Base-by-base conservation (phyloP, 257 asterid genomes). In the Scutellaria galericulata region DNA sequence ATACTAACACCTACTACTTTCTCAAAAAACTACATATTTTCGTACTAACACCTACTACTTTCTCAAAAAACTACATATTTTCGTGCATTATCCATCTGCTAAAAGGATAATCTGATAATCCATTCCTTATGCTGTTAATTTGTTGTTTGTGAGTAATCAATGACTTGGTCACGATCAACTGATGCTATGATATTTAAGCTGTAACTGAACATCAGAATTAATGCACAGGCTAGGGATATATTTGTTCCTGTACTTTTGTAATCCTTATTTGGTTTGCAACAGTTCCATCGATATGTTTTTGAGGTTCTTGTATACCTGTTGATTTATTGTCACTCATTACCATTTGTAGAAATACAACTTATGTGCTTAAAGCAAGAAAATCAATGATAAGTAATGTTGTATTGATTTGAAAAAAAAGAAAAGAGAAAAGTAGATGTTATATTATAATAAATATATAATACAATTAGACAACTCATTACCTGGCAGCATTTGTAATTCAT, bases 151-250 rank as follows among this genome's bases (percentile, higher is more conserved):
- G 14, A 22, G 68, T 55, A 31, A 15, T 57, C 15, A 15, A 51
- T 53, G 58, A 55, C 42, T 58, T 57, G 71, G 55, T 52, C 59
- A 27, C 63, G 45, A 58, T 74, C 41, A 51, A 50, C 52, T 50
- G 14, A 24, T 9, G 8, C 31, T 64, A 27, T 56, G n/a, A 57
- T 45, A 40, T 57, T 46, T 31, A 44, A 42, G 31, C 20, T 67
- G 57, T 66, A 31, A 47, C 73, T 37, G 71, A 50, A 71, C 37
- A 50, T 53, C 37, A 31, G 37, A 31, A 31, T 0, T 31, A 47
- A 27, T 40, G 52, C 47, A 27, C 61, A 15, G 60, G 48, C 44
- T 51, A 27, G 22, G 24, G 15, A 41, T 62, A 12, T 31, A 31
- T 69, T 52, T 22, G n/a, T 40, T 37, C n/a, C 7, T 53, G 40